Base-by-base conservation (phyloP, 345 rosid genomes). In the Acer negundo region DNA sequence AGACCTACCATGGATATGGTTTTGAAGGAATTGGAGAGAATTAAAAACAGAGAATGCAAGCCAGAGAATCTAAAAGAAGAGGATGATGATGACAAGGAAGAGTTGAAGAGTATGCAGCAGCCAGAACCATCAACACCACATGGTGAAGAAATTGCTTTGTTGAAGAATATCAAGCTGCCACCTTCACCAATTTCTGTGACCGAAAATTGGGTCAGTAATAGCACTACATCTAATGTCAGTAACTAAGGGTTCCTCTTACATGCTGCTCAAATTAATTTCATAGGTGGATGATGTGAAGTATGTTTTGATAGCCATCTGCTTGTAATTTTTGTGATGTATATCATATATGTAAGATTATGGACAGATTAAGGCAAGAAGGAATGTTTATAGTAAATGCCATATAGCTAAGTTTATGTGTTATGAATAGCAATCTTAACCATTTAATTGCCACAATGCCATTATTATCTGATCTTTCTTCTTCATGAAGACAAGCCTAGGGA, bases 131-230 rank as follows among this genome's bases (percentile, higher is more conserved):
- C 89, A 8, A 86, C 91, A 23, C 84, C 81, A 11, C 80, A 76
- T 2, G 62, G 80, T 64, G 90, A 75, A 2, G 82, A 80, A 64
- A 82, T 63, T 74, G 71, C 75, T 11, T 75, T 90, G 22, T 26
- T 85, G 78, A 74, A 83, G 80, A 81, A 82, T 19, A 53, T n/a
- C 44, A 72, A n/a, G 65, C 67, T 15, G 31, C 86, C 81, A 11
- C 46, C 80, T 75, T 94, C 98, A 69, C 97, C 93, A 0, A 64
- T 78, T 62, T 90, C 97, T 10, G 92, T 88, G 77, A 84, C 90
- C 16, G 76, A 81, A 3, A 85, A 79, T 70, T 90, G 93, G 94
- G 46, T 73, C 24, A 91, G 92, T 74, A 78, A 55, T 24, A 40
- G 76, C 53, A 84, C 86, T 67, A 86, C 94, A 61, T 82, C 89